phyloP scores from a whole-genome alignment of 1,284 basidiomycete species.

The Puccinia polysora region DNA sequence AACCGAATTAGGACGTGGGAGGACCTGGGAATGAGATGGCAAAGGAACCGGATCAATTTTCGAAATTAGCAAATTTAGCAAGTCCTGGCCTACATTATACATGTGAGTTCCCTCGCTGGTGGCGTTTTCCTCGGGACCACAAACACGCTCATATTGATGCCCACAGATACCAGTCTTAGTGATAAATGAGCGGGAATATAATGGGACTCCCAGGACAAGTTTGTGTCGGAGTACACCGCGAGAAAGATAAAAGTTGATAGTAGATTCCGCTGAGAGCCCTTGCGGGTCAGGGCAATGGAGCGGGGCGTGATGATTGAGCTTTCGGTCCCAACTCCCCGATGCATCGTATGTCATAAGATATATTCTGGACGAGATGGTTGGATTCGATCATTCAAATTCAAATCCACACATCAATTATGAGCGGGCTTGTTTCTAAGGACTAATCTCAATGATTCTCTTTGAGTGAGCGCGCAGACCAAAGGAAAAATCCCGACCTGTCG shows the following conservation, averaged over 20 bases:
- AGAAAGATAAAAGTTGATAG: conserved; percentile 38
- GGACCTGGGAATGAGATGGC: neutral
- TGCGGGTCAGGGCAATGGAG: conserved; percentile 9
- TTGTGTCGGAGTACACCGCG: conserved; percentile 35
- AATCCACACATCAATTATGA: too few species aligned
- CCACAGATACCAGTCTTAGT: conserved; percentile 34
- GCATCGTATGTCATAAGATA: conserved; percentile 43
- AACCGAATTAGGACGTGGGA: conserved; percentile 22
- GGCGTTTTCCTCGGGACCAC: conserved; percentile 28
- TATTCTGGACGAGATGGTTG: conserved; percentile 10
- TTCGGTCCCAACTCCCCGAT: conserved; percentile 40
- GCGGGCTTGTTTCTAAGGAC: too few species aligned
- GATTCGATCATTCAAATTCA: neutral
- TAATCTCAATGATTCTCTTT: too few species aligned
- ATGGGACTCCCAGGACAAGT: conserved; percentile 36
- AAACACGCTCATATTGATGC: conserved; percentile 41
- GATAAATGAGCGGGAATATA: conserved; percentile 42
- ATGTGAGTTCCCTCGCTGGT: conserved; percentile 36
- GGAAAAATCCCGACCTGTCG: conserved; percentile 19
- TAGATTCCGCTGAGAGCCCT: conserved; percentile 16
- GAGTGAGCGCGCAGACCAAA: too few species aligned
- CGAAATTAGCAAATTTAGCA: neutral
- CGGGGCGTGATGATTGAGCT: conserved; percentile 36
- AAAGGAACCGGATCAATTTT: too few species aligned
- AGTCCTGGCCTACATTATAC: conserved; percentile 34